Evolutionary conservation across 495 filamentous ascomycete species (phyloP), one percentile per base, ranked within the genome.

Genomic region (Letharia lupina): DNA sequence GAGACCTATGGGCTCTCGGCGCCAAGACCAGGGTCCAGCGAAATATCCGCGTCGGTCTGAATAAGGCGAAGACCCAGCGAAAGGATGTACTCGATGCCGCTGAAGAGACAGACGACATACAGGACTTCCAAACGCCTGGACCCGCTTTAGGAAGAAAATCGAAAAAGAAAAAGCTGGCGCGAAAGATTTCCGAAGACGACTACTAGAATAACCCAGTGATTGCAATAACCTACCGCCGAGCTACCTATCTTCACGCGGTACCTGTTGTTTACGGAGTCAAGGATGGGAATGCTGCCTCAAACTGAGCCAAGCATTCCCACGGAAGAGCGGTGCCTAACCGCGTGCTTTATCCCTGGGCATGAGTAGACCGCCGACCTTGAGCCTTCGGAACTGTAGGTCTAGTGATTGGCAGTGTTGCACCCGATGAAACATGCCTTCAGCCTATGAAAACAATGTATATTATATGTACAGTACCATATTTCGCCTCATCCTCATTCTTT

Each of bases 1-100:
- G 95, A 54, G 94, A 98, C 75, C 78, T 97, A 28, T 98, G 94
- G 94, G 91, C 92, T 9, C 79, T 98, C 4, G 95, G 93, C 1
- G 93, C 92, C 10, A 98, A 98, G 83, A 95, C 91, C 0, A 81
- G 90, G 52, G 82, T 87, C 2, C 68, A 69, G 5, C 78, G 89
- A 65, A 81, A 76, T 48, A 73, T 91, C 56, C 84, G 85, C 40
- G 78, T 91, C 4, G 87, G 88, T 15, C 75, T 79, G 65, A 83
- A 85, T 70, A 75, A 83, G 62, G 83, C 77, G n/a, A 80, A 82
- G 73, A 78, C 81, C 23, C 82, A 82, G 42, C 84, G 67, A 66
- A 75, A 50, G 33, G 23, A 66, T 13, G 0, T 37, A 3, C 16
- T 42, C 20, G 57, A 41, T 18, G 16, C 58, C 60, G 45, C 54